Percentiles rank a stretch among this genome's conserved stretches.
Conservation (phyloP, 257 asterid species). For the Nyctanthes arbortristis region DNA sequence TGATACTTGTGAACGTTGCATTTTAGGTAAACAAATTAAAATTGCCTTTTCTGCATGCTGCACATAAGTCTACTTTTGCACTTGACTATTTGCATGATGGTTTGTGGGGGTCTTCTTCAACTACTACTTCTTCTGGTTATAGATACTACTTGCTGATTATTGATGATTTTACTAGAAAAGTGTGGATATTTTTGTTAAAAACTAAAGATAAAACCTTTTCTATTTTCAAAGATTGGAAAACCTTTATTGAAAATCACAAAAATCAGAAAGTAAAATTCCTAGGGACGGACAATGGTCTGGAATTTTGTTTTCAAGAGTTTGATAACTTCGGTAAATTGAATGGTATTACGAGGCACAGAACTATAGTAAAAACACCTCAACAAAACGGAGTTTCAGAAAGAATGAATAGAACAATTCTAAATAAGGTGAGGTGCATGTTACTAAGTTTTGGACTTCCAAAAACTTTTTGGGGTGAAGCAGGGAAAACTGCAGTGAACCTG, state of each 20-base stretch:
- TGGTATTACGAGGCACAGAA: too few relatives aligned
- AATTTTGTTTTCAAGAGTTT: too few relatives aligned
- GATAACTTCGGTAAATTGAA: too few relatives aligned
- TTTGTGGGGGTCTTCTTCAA: neutral
- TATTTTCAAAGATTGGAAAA: neutral
- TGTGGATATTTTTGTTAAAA: neutral
- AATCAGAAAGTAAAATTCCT: neutral
- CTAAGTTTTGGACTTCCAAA: neutral
- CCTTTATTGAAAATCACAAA: neutral
- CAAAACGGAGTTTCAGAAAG: neutral
- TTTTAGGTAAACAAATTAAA: too few relatives aligned
- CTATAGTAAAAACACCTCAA: neutral
- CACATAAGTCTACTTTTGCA: neutral
- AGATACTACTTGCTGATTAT: too few relatives aligned
- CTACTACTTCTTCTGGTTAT: neutral
- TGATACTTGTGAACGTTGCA: neutral
- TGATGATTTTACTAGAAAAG: neutral
- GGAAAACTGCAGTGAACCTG: neutral
- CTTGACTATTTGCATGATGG: neutral
- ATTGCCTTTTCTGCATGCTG: too few relatives aligned
- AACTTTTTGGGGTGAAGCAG: neutral
- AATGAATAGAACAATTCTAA: neutral
- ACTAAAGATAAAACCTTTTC: too few relatives aligned
- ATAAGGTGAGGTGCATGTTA: neutral
- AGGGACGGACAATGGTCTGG: neutral